Percentiles rank a stretch among this genome's conserved stretches.
These are phyloP conservation scores for Septoria linicola DNA, from an alignment of 2,329 filamentous ascomycete species.

Conservation along the genomic window DNA sequence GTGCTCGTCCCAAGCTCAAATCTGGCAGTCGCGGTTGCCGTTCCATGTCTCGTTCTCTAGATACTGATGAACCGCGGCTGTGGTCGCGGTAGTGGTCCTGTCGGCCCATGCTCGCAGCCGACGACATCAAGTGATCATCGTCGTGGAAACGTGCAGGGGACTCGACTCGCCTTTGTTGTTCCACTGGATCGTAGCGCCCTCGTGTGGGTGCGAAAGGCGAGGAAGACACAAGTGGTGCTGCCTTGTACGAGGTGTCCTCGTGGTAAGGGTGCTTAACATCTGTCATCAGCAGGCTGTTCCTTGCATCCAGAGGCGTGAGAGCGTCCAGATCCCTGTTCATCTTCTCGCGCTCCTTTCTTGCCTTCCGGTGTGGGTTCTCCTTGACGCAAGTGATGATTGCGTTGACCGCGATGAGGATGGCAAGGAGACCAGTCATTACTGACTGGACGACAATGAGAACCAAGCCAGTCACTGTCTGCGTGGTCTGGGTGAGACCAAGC, in stretches of 20 bases:
- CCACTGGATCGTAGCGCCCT: slow-evolving; percentile 37
- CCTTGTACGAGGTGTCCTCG: slow-evolving; percentile 40
- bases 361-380: slow-evolving; percentile 85
- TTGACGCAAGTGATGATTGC: slow-evolving; percentile 78
- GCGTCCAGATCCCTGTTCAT: slow-evolving; percentile 72
- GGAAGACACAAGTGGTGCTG: slow-evolving; percentile 33
- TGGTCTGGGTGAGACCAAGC: slow-evolving; percentile 83
- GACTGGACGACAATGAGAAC: slow-evolving; percentile 90
- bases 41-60: slow-evolving; percentile 3
- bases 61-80: slow-evolving; percentile 18
- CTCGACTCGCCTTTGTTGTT: slow-evolving; percentile 25
- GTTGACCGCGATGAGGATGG: slow-evolving; percentile 85
- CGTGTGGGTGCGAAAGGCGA: slow-evolving; percentile 34
- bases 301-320: slow-evolving; percentile 81
- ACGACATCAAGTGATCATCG: slow-evolving; percentile 32
- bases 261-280: slow-evolving; percentile 47
- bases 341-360: slow-evolving; percentile 86
- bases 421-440: slow-evolving; percentile 75
- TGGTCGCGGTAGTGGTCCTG: slow-evolving; percentile 21
- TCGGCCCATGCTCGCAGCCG: slow-evolving; percentile 36
- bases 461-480: slow-evolving; percentile 91
- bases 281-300: slow-evolving; percentile 79
- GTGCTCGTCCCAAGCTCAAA: slow-evolving; percentile 28
- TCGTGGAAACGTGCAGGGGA: slow-evolving; percentile 23
- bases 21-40: slow-evolving; percentile 35